A percentile compares a stretch with the other conserved stretches of the same genome.
Conservation (phyloP, 495 filamentous ascomycete species). For the Penicillium ucsense region DNA sequence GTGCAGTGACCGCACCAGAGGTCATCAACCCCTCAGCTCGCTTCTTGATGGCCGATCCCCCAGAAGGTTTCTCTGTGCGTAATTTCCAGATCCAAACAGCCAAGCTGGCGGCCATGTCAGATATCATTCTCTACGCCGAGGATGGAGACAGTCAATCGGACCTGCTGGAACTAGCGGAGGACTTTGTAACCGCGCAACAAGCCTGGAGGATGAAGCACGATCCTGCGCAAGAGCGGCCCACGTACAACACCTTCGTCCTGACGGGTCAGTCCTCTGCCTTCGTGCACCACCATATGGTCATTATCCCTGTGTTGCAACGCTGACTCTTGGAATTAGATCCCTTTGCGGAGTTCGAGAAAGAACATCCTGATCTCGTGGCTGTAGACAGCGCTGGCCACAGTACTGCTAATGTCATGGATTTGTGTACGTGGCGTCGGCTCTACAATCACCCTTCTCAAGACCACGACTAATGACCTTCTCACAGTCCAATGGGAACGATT, state of each 20-base stretch:
- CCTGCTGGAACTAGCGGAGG: constrained; percentile 56
- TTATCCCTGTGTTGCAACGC: too few relatives aligned
- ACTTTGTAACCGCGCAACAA: constrained; percentile 65
- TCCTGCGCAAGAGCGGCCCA: constrained; percentile 43
- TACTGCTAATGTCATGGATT: constrained; percentile 78
- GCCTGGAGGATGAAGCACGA: constrained; percentile 59
- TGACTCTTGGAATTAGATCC: constrained; percentile 31
- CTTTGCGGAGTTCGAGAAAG: constrained; percentile 65
- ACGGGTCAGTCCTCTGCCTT: constrained; percentile 39
- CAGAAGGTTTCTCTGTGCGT: constrained; percentile 71
- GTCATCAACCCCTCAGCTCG: constrained; percentile 45
- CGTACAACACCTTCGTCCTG: constrained; percentile 79
- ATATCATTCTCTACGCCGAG: constrained; percentile 86
- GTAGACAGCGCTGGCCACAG: constrained; percentile 61
- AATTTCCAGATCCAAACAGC: constrained; percentile 97
- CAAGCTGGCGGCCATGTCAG: constrained; percentile 79
- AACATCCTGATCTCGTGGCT: constrained; percentile 60
- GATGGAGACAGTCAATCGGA: constrained; percentile 43
- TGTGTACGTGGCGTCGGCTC: constrained; percentile 44
- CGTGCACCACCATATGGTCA: background rate
- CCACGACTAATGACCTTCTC: background rate
- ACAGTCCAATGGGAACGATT: constrained; percentile 71
- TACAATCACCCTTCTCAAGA: background rate
- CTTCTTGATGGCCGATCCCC: constrained; percentile 60
- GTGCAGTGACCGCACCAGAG: constrained; percentile 72